These are phyloP conservation scores for Medicago lupulina DNA, from an alignment of 306 rosid genomes.

Conservation along the genomic window DNA sequence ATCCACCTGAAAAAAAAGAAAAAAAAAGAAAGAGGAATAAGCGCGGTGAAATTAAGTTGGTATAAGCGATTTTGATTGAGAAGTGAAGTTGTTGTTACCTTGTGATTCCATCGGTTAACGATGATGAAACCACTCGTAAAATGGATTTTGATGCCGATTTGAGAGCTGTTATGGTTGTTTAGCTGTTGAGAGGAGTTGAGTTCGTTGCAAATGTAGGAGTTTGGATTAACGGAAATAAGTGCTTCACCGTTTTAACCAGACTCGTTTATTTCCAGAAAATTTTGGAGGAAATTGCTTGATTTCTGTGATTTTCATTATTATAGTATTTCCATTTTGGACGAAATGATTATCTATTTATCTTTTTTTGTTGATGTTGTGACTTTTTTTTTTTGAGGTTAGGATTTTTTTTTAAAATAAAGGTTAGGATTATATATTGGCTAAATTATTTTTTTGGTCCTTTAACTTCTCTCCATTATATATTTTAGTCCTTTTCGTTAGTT, in stretches of 20 bases:
- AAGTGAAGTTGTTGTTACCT: background rate
- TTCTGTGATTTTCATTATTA: conserved; percentile 1
- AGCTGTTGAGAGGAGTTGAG: background rate
- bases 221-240: background rate
- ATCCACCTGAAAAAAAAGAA: conserved; percentile 53
- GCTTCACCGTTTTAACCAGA: background rate
- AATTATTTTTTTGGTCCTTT: too few relatives aligned
- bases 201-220: background rate
- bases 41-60: conserved; percentile 2
- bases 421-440: too few relatives aligned
- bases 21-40: conserved; percentile 45
- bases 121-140: conserved; percentile 17
- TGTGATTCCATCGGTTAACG: conserved; percentile 34
- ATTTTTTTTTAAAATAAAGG: too few relatives aligned
- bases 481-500: too few relatives aligned
- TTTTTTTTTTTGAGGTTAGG: too few relatives aligned
- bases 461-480: too few relatives aligned
- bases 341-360: too few relatives aligned
- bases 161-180: background rate
- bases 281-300: background rate
- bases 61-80: background rate
- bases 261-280: conserved; percentile 14
- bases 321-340: background rate
- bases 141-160: conserved; percentile 9
- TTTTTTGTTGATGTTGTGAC: too few relatives aligned